These are phyloP conservation scores for Calonectria multiphialidica DNA, from an alignment of 2,329 filamentous ascomycete genomes.

Conservation along the genomic window DNA sequence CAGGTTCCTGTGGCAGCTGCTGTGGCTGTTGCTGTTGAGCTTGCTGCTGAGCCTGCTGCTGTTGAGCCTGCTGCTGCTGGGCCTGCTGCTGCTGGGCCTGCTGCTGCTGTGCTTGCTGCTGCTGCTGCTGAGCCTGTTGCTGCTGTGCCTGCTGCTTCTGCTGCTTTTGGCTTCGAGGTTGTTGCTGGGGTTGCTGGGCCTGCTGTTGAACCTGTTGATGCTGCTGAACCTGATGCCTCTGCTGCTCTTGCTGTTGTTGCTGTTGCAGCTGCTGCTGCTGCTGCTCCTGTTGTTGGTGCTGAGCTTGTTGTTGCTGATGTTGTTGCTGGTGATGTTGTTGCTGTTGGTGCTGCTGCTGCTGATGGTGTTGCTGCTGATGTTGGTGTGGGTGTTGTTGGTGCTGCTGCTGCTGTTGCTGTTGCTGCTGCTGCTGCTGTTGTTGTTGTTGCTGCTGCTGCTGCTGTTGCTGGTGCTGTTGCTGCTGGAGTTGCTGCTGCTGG, in stretches of 20 bases:
- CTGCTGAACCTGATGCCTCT: constrained; percentile 18
- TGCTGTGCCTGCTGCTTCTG: constrained; percentile 48
- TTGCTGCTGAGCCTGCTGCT: constrained; percentile 49
- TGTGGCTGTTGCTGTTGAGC: constrained; percentile 40
- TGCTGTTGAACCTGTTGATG: constrained; percentile 6
- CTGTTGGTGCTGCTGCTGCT: constrained; percentile 34
- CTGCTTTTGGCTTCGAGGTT: constrained; percentile 38
- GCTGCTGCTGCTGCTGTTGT: constrained; percentile 21
- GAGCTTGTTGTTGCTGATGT: constrained; percentile 11
- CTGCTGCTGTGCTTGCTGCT: constrained; percentile 43
- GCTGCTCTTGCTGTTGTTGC: constrained; percentile 4
- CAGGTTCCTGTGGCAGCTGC: constrained; percentile 39
- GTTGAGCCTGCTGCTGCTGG: constrained; percentile 28
- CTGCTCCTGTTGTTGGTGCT: constrained; percentile 35
- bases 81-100: constrained; percentile 29
- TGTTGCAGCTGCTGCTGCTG: constrained; percentile 13
- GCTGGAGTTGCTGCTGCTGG: constrained; percentile 27
- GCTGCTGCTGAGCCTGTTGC: constrained; percentile 46
- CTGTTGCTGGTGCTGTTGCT: constrained; percentile 32
- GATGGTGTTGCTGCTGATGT: constrained; percentile 27
- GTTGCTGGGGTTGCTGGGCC: constrained; percentile 32
- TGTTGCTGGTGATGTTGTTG: constrained; percentile 27
- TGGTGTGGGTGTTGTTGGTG: constrained; percentile 24
- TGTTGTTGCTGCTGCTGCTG: constrained; percentile 26
- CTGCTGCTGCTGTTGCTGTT: constrained; percentile 33